phyloP scores from a whole-genome alignment of 2,329 filamentous ascomycete species.

The Penicillium sp. region DNA sequence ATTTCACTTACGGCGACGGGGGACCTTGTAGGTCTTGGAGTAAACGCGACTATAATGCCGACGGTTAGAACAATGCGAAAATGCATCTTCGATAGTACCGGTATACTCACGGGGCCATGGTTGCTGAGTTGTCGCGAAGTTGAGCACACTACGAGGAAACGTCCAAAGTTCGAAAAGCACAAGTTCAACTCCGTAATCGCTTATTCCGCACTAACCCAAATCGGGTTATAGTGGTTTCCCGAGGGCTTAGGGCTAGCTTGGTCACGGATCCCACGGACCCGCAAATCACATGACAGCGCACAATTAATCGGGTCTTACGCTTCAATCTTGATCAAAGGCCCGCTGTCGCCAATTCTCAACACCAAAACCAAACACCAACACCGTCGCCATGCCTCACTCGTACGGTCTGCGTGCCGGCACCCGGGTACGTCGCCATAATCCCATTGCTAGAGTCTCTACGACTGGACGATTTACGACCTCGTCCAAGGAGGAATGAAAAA shows the following conservation, averaged over 20 bases:
- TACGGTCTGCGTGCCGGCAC: constrained; percentile 85
- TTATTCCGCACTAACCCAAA: constrained; percentile 2
- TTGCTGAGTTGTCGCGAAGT: constrained; percentile 41
- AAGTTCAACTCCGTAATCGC: constrained; percentile 12
- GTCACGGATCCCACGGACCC: neutral
- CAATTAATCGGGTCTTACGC: neutral
- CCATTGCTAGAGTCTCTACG: constrained; percentile 5
- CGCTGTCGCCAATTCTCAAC: constrained; percentile 23
- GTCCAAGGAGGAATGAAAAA: constrained; percentile 2
- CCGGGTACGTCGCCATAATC: constrained; percentile 61
- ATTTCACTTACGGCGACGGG: constrained; percentile 69
- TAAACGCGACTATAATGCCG: constrained; percentile 63
- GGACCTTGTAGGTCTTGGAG: constrained; percentile 99
- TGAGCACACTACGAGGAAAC: constrained; percentile 29
- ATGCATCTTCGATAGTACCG: constrained; percentile 23
- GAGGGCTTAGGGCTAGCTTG: neutral
- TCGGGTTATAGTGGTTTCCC: neutral
- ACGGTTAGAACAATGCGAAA: constrained; percentile 40
- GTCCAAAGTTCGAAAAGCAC: constrained; percentile 5
- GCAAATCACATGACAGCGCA: neutral
- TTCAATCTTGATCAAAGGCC: constrained; percentile 4
- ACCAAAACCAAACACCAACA: constrained; percentile 47
- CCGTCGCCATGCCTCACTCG: constrained; percentile 78
- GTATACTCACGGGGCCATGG: constrained; percentile 47
- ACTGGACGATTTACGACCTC: constrained; percentile 1